Base-by-base conservation (phyloP, 2,329 filamentous ascomycete genomes). In the Huntiella savannae region DNA sequence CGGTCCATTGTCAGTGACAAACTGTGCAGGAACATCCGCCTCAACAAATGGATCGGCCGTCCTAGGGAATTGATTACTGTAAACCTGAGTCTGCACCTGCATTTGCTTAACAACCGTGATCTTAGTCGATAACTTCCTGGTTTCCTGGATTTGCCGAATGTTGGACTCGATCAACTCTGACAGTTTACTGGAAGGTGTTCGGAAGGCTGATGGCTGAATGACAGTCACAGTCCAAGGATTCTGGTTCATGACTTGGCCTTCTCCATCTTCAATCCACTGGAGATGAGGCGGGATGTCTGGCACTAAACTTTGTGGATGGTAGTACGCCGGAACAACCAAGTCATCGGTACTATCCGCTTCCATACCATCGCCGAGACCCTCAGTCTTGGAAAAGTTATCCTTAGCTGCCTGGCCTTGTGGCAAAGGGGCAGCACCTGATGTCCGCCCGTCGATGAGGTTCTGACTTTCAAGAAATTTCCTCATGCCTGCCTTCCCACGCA, bases 41-140 rank as follows among this genome's bases (percentile, higher is more conserved):
- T 98, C 91, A 13, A 79, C 64, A 52, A 98, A 95, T 0, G 85
- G 83, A 57, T 88, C 80, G 52, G 94, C 84, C 58, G 93, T 94
- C 63, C 94, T 95, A 53, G 88, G 86, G 56, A 98, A 98, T 60
- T 98, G 91, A 57, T 98, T 98, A 57, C 87, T 82, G 59, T 98
- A 98, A 58, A 85, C 83, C 73, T 95, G 91, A 44, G 86, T 84
- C 60, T 98, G 91, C 46, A 96, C 76, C 63, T 98, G 91, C 91
- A 98, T 98, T 64, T 98, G 91, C 66, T 96, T 98, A 59, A 98
- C 91, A 51, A 98, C 85, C 42, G 84, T 80, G 59, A 98, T 94
- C 63, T 96, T 98, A 8, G 86, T 86, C 56, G 86, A 93, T 28
- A 98, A 73, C 59, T 95, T 96, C 54, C 91, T 74, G 1, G 91